These are phyloP conservation scores for Fusarium chuoi DNA, from an alignment of 2,329 filamentous ascomycete species.

Conservation along the genomic window DNA sequence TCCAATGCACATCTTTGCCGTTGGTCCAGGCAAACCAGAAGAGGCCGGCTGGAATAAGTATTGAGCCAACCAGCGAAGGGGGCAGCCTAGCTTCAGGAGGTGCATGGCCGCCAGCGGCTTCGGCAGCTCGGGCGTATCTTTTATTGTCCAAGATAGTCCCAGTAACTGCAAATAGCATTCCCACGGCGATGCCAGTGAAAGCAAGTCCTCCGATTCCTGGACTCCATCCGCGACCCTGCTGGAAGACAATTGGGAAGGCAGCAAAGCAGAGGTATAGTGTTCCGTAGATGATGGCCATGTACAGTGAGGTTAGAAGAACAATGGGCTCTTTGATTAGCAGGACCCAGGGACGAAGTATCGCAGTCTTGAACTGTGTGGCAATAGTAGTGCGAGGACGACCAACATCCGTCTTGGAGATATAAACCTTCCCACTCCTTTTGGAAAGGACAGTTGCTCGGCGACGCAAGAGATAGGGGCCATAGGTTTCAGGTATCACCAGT, in stretches of 20 bases:
- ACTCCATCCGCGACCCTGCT: slow-evolving; percentile 65
- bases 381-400: slow-evolving; percentile 56
- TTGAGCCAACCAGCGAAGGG: slow-evolving; percentile 67
- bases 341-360: slow-evolving; percentile 71
- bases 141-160: slow-evolving; percentile 65
- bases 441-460: slow-evolving; percentile 62
- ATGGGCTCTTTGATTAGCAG: slow-evolving; percentile 75
- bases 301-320: slow-evolving; percentile 70
- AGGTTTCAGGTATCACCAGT: slow-evolving; percentile 68
- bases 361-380: slow-evolving; percentile 62
- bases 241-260: slow-evolving; percentile 71
- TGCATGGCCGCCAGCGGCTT: slow-evolving; percentile 63
- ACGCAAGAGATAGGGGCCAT: slow-evolving; percentile 66
- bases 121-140: slow-evolving; percentile 59
- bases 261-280: slow-evolving; percentile 66
- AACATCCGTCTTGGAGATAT: slow-evolving; percentile 61
- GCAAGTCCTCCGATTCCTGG: slow-evolving; percentile 68
- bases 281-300: slow-evolving; percentile 69
- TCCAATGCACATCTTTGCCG: slow-evolving; percentile 65
- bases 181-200: slow-evolving; percentile 72
- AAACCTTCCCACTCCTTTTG: slow-evolving; percentile 64
- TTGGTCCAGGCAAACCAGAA: slow-evolving; percentile 77
- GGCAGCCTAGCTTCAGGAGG: slow-evolving; percentile 72
- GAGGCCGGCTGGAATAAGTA: slow-evolving; percentile 67
- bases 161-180: slow-evolving; percentile 66